Conservation (phyloP, 768 basidiomycete genomes). For the Pleurotus djamor region DNA sequence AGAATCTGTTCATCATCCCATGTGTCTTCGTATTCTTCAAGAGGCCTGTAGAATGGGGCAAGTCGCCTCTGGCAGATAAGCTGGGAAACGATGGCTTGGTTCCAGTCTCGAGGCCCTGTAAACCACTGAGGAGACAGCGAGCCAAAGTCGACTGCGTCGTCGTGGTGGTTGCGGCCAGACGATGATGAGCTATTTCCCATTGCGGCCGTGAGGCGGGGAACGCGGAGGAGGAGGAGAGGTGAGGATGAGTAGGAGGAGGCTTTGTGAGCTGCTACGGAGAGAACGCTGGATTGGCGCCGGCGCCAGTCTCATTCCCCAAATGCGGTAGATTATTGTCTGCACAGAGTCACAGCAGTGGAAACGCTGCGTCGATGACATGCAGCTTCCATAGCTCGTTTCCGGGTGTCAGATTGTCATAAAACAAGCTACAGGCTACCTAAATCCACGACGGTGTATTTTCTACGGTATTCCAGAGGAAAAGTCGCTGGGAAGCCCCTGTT, state of each 20-base stretch:
- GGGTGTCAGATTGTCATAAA: too few relatives aligned
- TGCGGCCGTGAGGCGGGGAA: constrained; percentile 7
- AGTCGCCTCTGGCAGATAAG: constrained; percentile 86
- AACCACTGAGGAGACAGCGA: constrained; percentile 81
- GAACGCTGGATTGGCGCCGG: not conserved
- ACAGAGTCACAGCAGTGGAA: not conserved
- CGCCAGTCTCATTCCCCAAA: not conserved
- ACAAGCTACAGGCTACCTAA: too few relatives aligned
- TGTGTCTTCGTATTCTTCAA: constrained; percentile 87
- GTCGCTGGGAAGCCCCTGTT: not conserved
- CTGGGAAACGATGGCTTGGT: constrained; percentile 81
- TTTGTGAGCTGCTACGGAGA: too few relatives aligned
- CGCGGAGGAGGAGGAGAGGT: not conserved
- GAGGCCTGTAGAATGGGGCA: constrained; percentile 94
- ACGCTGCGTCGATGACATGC: not conserved
- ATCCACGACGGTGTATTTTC: too few relatives aligned
- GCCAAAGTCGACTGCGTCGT: constrained; percentile 85
- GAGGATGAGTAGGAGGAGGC: too few relatives aligned
- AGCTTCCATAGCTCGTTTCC: too few relatives aligned
- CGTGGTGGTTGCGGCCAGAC: constrained; percentile 70
- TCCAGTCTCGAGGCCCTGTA: constrained; percentile 85
- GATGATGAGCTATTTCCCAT: constrained; percentile 89
- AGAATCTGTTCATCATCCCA: constrained; percentile 91
- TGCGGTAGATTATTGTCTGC: not conserved
- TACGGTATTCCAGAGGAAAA: too few relatives aligned